Conservation (phyloP, 345 rosid genomes). For the Luvunga scandens region DNA sequence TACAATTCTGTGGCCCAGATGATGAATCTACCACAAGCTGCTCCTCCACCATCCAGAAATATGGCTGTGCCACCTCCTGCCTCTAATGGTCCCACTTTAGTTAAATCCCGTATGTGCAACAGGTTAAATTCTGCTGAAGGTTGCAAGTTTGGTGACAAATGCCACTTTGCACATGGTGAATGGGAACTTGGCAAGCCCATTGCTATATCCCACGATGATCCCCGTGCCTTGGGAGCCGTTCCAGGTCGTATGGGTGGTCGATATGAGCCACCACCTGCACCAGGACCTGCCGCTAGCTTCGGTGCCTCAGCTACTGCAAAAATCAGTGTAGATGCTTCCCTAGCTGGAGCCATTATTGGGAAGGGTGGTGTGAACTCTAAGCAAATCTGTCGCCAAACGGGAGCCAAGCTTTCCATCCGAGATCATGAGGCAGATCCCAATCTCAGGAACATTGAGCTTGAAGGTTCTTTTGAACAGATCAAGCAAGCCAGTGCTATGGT, state of each 20-base stretch:
- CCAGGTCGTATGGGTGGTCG: constrained; percentile 48
- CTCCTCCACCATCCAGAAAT: constrained; percentile 49
- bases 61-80: constrained; percentile 30
- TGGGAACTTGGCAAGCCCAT: constrained; percentile 65
- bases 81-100: constrained; percentile 38
- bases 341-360: constrained; percentile 84
- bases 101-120: constrained; percentile 64
- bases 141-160: constrained; percentile 73
- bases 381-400: constrained; percentile 76
- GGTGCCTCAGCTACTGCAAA: constrained; percentile 85
- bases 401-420: constrained; percentile 64
- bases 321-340: constrained; percentile 80
- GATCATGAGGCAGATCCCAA: constrained; percentile 72
- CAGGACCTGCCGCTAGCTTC: constrained; percentile 58
- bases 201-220: constrained; percentile 47
- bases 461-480: constrained; percentile 85
- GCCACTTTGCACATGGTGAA: constrained; percentile 75
- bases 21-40: constrained; percentile 55
- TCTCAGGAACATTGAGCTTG: constrained; percentile 73
- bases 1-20: constrained; percentile 76
- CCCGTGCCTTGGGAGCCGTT: constrained; percentile 37
- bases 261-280: constrained; percentile 33
- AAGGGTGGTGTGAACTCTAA: constrained; percentile 79
- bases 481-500: constrained; percentile 80
- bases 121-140: constrained; percentile 57